A percentile compares a stretch with the other conserved stretches of the same genome.
These are phyloP conservation scores for Trichoderma simmonsii DNA, from an alignment of 2,329 filamentous ascomycete species.

Conservation along the genomic window DNA sequence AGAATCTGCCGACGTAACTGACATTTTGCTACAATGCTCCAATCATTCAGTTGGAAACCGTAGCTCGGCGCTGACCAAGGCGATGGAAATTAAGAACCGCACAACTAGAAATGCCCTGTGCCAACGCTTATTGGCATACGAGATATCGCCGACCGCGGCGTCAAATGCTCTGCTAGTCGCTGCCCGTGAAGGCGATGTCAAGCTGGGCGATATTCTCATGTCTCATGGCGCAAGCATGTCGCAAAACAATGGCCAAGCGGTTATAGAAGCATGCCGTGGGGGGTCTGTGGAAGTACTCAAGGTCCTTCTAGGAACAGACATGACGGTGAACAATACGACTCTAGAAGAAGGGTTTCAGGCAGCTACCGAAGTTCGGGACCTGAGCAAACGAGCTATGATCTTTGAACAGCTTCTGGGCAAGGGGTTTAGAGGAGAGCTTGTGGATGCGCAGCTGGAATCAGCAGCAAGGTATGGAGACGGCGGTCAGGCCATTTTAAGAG, in stretches of 20 bases:
- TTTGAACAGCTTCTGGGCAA: slow-evolving; percentile 50
- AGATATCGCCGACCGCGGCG: slow-evolving; percentile 43
- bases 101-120: slow-evolving; percentile 43
- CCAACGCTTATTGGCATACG: slow-evolving; percentile 43
- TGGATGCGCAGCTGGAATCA: slow-evolving; percentile 52
- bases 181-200: slow-evolving; percentile 51
- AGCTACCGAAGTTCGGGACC: slow-evolving; percentile 50
- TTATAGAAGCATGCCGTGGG: slow-evolving; percentile 52
- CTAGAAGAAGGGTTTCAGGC: slow-evolving; percentile 53
- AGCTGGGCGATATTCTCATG: slow-evolving; percentile 50
- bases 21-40: slow-evolving; percentile 40
- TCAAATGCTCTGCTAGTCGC: slow-evolving; percentile 51
- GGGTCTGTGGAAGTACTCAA: slow-evolving; percentile 49
- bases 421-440: slow-evolving; percentile 49
- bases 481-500: slow-evolving; percentile 46
- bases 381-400: slow-evolving; percentile 47
- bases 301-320: slow-evolving; percentile 46
- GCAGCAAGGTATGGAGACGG: slow-evolving; percentile 50
- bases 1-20: slow-evolving; percentile 44
- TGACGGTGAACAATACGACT: slow-evolving; percentile 38
- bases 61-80: slow-evolving; percentile 42
- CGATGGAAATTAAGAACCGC: slow-evolving; percentile 41
- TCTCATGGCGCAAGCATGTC: slow-evolving; percentile 50
- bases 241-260: slow-evolving; percentile 50
- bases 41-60: slow-evolving; percentile 39